Evolutionary conservation across 2,329 filamentous ascomycete genomes (phyloP).

Genomic region (Cercospora zeae-maydis): DNA sequence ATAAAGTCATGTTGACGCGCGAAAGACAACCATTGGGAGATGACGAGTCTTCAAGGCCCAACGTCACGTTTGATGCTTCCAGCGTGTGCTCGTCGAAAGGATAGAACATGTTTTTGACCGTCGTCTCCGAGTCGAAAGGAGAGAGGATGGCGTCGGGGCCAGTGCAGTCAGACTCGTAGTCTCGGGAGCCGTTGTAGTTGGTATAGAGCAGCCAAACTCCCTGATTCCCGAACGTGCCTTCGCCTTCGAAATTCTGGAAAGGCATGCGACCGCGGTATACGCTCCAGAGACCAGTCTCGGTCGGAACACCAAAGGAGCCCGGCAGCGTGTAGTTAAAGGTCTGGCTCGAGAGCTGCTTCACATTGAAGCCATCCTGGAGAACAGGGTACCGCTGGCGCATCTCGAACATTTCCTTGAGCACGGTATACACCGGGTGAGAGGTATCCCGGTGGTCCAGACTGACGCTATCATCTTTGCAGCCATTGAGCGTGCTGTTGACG

Average conservation of each 20-base stretch:
- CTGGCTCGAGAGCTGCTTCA: slow-evolving; percentile 56
- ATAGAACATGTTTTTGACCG: slow-evolving; percentile 61
- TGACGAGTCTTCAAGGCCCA: slow-evolving; percentile 48
- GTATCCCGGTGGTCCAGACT: slow-evolving; percentile 62
- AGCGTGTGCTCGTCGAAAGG: slow-evolving; percentile 57
- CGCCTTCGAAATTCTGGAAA: slow-evolving; percentile 51
- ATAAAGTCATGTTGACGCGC: slow-evolving; percentile 52
- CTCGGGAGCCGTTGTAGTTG: slow-evolving; percentile 48
- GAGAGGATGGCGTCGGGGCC: slow-evolving; percentile 51
- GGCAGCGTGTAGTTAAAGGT: slow-evolving; percentile 51
- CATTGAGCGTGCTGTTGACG: slow-evolving; percentile 50
- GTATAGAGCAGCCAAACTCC: slow-evolving; percentile 53
- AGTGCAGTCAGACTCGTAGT: slow-evolving; percentile 58
- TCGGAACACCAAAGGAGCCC: slow-evolving; percentile 51
- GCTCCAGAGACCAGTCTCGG: slow-evolving; percentile 60
- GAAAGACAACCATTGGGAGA: slow-evolving; percentile 55
- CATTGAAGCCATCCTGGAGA: slow-evolving; percentile 57
- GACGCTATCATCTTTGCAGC: slow-evolving; percentile 56
- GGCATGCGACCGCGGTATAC: slow-evolving; percentile 51
- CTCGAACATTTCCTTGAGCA: slow-evolving; percentile 60
- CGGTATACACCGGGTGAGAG: slow-evolving; percentile 58
- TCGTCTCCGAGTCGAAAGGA: slow-evolving; percentile 53
- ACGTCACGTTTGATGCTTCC: slow-evolving; percentile 43
- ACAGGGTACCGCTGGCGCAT: slow-evolving; percentile 55
- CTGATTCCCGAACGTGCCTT: slow-evolving; percentile 43